phyloP scores from a whole-genome alignment of 1,284 basidiomycete genomes.

The Rhodotorula sp. region DNA sequence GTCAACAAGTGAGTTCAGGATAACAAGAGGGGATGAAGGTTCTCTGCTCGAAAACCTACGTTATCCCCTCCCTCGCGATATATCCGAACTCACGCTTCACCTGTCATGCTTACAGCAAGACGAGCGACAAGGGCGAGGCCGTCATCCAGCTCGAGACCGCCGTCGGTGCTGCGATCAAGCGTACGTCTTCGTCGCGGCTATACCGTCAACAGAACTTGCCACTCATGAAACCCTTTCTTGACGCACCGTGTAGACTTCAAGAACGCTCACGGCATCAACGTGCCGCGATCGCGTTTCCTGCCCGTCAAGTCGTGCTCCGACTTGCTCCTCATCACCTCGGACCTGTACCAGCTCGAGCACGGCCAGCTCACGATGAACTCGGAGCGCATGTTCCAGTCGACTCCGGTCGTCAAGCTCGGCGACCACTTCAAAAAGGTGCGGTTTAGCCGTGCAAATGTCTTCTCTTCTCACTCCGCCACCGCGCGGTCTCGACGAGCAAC shows the following conservation, averaged over 20 bases:
- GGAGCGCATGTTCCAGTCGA: constrained; percentile 83
- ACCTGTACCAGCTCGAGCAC: constrained; percentile 92
- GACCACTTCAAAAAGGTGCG: constrained; percentile 65
- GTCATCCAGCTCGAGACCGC: constrained; percentile 91
- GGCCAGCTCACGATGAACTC: constrained; percentile 79
- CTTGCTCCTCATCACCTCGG: constrained; percentile 91
- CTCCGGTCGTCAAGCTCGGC: constrained; percentile 74
- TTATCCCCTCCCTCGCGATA: constrained; percentile 46
- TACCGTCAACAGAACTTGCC: background rate
- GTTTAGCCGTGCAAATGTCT: no score
- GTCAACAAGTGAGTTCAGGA: constrained; percentile 61
- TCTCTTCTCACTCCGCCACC: no score
- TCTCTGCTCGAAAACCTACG: background rate
- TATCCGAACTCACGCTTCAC: constrained; percentile 51
- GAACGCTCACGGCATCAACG: constrained; percentile 94
- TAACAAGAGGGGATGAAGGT: no score
- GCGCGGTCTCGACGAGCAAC: no score
- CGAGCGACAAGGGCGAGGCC: constrained; percentile 84
- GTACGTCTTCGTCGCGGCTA: background rate
- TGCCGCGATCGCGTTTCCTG: constrained; percentile 94
- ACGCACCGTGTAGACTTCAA: constrained; percentile 60
- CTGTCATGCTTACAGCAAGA: constrained; percentile 73
- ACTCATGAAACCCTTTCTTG: no score
- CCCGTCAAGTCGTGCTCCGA: constrained; percentile 66
- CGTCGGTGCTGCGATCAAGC: constrained; percentile 96